Evolutionary conservation across 1,284 basidiomycete species (phyloP), one percentile per base, ranked within the genome.

Genomic region (Golubevia pallescens): DNA sequence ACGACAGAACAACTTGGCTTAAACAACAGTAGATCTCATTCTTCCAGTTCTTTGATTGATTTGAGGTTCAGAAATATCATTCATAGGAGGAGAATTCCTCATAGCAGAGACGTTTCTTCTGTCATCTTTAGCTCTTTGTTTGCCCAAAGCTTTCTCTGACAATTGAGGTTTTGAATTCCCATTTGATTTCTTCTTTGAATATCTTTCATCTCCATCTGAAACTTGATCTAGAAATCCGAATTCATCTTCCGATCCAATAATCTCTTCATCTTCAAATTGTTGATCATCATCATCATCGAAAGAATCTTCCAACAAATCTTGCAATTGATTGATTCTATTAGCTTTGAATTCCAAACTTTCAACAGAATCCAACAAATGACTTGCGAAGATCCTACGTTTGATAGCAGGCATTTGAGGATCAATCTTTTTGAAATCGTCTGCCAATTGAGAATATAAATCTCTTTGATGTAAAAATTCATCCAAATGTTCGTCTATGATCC

Each of bases 381-480:
- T 67, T 1, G 76, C 77, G 19, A 84, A 62, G 42, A 83, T 80
- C 20, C 65, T 59, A 5, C 81, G 61, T 57, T 77, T 78, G 0
- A 60, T 62, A 34, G 60, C 58, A 23, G 65, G 62, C 80, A 84
- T 84, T 3, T 21, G 24, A 1, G 80, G 80, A 53, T 69, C 63
- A 55, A 84, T 62, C 20, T 56, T 24, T 61, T 84, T 84, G 20
- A 83, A 65, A 63, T 84, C 81, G 53, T 84, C 81, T 1, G 81
- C 81, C 19, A 84, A 71, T 58, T 84, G 80, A 1, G 69, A 63
- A 59, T 83, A 84, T 13, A 81, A 69, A 71, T 71, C 68, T 3
- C 75, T 63, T 34, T 78, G 75, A 59, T 83, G 81, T 16, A 78
- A 16, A 55, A 84, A 84, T 60, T 84, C 81, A 57, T 81, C 77